Evolutionary conservation across 2,329 filamentous ascomycete genomes (phyloP).

Genomic region (Arthrinium phaeospermum): DNA sequence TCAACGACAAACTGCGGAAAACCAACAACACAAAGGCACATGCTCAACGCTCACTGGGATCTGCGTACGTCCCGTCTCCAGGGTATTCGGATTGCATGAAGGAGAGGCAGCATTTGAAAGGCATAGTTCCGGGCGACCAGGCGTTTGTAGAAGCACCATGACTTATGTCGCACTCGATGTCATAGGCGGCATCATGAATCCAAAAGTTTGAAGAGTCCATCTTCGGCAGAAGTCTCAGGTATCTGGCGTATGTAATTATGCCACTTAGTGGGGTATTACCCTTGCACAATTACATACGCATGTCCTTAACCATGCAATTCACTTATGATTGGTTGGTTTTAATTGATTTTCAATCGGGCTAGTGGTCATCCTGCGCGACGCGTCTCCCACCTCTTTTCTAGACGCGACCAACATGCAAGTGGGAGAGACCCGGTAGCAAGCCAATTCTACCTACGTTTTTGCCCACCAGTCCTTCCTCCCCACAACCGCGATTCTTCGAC

Average conservation of each 20-base stretch:
- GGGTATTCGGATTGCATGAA: too few relatives aligned
- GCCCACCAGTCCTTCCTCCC: neutral
- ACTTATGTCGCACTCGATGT: too few relatives aligned
- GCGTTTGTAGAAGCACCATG: too few relatives aligned
- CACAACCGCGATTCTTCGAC: neutral
- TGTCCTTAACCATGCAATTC: neutral
- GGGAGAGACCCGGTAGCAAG: neutral
- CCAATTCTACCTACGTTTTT: neutral
- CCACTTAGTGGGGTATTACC: neutral
- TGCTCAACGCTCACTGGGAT: too few relatives aligned
- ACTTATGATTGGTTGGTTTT: neutral
- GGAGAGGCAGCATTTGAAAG: neutral
- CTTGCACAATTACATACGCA: neutral
- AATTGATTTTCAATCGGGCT: neutral
- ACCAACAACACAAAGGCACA: too few relatives aligned
- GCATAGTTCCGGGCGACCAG: too few relatives aligned
- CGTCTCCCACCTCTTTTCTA: constrained; percentile 6
- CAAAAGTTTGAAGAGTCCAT: neutral
- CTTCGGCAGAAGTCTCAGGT: neutral
- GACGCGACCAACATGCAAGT: constrained; percentile 1
- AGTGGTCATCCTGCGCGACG: constrained; percentile 9
- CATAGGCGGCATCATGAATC: too few relatives aligned
- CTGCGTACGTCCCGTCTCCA: too few relatives aligned
- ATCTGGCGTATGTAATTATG: neutral
- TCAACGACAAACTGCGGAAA: too few relatives aligned